Evolutionary conservation across 257 asterid genomes (phyloP), one percentile per base, ranked within the genome.

Genomic region (Cinchona pubescens): DNA sequence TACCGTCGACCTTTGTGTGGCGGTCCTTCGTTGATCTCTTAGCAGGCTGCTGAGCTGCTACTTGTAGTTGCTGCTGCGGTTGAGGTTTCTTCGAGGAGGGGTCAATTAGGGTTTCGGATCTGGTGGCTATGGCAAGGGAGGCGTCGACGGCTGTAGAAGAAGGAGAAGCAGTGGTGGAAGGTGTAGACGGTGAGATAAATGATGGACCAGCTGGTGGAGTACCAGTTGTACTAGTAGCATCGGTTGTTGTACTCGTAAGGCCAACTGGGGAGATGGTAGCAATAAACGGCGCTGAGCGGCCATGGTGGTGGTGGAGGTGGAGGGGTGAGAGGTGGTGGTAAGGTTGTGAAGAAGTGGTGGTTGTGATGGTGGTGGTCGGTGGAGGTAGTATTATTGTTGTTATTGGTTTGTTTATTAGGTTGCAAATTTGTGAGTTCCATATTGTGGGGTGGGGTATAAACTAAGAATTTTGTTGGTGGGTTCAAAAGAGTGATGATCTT

Each of bases 1-100:
- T 79, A 2, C 97, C 97, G 79, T 91, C 96, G 46, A 91, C 97
- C 46, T 91, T 91, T 1, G 97, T 91, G 85, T 91, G 96, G n/a
- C 97, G 91, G 84, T 91, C 97, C 62, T 89, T 89, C 0, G 96
- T 88, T 7, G 87, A 75, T 78, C 85, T 89, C 71, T 91, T 89
- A 18, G 83, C 65, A 0, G 85, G 88, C 45, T 74, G 70, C 11
- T 51, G 71, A 76, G 86, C 71, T 53, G 85, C 67, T 67, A 67
- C 42, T 76, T 40, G 80, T n/a, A n/a, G n/a, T n/a, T n/a, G n/a
- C n/a, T n/a, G n/a, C 64, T 32, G 74, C 12, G 63, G 81, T 53
- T 74, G 82, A 12, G 82, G 64, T 32, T 82, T 80, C 56, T 85
- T 80, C 55, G 85, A 69, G 68, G 85, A 69, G 68, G 46, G 53